phyloP scores from a whole-genome alignment of 148 eudicot genomes.

The Salicornia ramosissima region DNA sequence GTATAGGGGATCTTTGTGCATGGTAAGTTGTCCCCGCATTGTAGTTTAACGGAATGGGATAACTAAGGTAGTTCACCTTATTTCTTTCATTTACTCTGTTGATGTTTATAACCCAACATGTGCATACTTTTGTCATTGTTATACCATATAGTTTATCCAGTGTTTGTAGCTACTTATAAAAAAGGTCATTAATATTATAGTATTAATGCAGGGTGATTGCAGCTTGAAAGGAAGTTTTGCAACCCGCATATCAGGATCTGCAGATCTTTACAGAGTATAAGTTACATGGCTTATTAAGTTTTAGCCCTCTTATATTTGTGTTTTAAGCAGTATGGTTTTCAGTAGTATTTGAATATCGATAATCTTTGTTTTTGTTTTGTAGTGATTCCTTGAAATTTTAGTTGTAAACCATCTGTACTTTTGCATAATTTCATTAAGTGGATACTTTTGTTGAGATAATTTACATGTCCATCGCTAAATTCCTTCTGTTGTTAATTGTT shows the following conservation, averaged over 20 bases:
- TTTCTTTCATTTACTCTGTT: background rate
- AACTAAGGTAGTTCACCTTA: background rate
- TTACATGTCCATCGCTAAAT: background rate
- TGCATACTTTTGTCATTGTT: background rate
- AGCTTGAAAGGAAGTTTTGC: slow-evolving; percentile 94
- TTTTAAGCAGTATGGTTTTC: background rate
- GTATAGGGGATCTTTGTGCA: too few species aligned
- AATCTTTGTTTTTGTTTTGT: background rate
- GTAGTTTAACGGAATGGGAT: background rate
- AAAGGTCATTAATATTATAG: background rate
- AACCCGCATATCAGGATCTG: slow-evolving; percentile 88
- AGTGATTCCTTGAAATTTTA: slow-evolving; percentile 8
- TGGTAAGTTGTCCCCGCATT: background rate
- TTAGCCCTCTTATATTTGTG: background rate
- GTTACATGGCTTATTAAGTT: slow-evolving; percentile 1
- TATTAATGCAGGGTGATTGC: slow-evolving; percentile 61
- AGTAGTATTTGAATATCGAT: background rate
- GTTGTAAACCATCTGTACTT: background rate
- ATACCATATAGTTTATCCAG: background rate
- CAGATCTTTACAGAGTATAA: slow-evolving; percentile 79
- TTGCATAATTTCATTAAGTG: background rate
- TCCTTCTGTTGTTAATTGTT: slow-evolving; percentile 5
- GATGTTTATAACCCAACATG: background rate
- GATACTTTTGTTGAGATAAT: background rate
- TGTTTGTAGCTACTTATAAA: background rate